A percentile compares a stretch with the other conserved stretches of the same genome.
phyloP scores from a whole-genome alignment of 768 basidiomycete genomes.

The Brasilioporus rufonigricans region DNA sequence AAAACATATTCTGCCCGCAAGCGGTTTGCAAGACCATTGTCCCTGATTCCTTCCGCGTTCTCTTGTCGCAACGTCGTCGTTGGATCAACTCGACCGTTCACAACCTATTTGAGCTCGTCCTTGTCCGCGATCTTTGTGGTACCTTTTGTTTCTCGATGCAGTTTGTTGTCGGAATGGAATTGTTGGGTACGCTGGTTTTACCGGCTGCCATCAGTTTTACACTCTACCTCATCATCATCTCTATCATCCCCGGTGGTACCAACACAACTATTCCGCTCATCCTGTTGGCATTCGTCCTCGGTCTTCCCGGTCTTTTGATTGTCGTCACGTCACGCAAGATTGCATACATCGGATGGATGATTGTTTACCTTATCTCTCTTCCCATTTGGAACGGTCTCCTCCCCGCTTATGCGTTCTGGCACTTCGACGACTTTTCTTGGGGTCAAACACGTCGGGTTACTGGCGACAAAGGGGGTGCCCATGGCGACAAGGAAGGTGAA shows the following conservation, averaged over 20 bases:
- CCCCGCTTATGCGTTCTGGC: conserved; percentile 97
- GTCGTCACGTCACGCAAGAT: conserved; percentile 94
- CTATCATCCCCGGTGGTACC: conserved; percentile 77
- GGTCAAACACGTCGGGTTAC: conserved; percentile 87
- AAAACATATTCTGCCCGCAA: conserved; percentile 98
- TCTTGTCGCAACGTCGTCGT: conserved; percentile 93
- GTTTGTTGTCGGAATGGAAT: conserved; percentile 98
- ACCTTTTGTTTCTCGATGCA: conserved; percentile 99
- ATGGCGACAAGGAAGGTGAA: conserved; percentile 94
- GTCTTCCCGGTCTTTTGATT: conserved; percentile 93
- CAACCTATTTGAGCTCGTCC: conserved; percentile 90
- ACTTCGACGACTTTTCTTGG: conserved; percentile 99
- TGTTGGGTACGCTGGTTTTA: conserved; percentile 92
- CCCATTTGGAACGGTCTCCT: conserved; percentile 98
- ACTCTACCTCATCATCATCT: conserved; percentile 84
- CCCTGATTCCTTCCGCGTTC: conserved; percentile 91
- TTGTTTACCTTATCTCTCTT: conserved; percentile 87
- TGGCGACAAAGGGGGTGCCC: conserved; percentile 68
- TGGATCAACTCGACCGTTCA: conserved; percentile 99
- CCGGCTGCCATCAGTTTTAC: conserved; percentile 99
- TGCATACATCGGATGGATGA: conserved; percentile 96
- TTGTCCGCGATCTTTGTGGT: conserved; percentile 97
- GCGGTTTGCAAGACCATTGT: conserved; percentile 99
- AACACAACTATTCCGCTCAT: conserved; percentile 88
- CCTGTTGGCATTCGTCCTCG: conserved; percentile 90